A percentile compares a stretch with the other conserved stretches of the same genome.
Evolutionary conservation across 495 filamentous ascomycete species (phyloP).

Genomic region (Penicillium desertorum): DNA sequence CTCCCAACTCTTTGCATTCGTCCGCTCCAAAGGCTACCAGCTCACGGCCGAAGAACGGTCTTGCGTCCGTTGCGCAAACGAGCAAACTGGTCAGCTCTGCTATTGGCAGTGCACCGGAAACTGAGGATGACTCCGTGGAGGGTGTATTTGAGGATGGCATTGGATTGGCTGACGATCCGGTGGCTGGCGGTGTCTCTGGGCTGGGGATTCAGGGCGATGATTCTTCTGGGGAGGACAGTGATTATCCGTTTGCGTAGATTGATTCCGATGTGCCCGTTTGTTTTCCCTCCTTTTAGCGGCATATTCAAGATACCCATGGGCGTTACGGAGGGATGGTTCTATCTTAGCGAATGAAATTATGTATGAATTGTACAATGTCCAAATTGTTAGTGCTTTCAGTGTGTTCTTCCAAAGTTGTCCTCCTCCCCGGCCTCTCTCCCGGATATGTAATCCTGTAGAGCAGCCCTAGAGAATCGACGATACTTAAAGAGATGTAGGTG

Average conservation of each 20-base stretch:
- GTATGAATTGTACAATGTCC: background rate
- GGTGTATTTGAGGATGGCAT: background rate
- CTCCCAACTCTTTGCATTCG: background rate
- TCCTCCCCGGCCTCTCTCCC: too few relatives aligned
- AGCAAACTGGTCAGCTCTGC: slow-evolving; percentile 31
- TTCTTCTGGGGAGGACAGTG: background rate
- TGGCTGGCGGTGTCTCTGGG: background rate
- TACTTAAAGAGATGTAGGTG: background rate
- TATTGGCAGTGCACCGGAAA: slow-evolving; percentile 21
- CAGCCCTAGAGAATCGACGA: background rate
- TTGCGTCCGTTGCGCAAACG: background rate
- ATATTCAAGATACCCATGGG: slow-evolving; percentile 10
- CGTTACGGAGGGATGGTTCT: slow-evolving; percentile 2
- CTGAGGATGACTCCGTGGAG: slow-evolving; percentile 3
- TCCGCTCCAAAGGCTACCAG: background rate
- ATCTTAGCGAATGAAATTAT: background rate
- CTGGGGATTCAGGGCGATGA: background rate
- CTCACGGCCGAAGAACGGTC: background rate
- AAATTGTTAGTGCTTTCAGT: background rate
- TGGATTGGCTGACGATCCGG: background rate
- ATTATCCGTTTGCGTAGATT: background rate
- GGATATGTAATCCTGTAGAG: background rate
- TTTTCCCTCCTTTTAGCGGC: slow-evolving; percentile 6
- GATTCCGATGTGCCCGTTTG: slow-evolving; percentile 1
- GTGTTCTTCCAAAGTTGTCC: background rate